These are phyloP conservation scores for Neurospora discreta DNA, from an alignment of 495 filamentous ascomycete species.

Conservation along the genomic window DNA sequence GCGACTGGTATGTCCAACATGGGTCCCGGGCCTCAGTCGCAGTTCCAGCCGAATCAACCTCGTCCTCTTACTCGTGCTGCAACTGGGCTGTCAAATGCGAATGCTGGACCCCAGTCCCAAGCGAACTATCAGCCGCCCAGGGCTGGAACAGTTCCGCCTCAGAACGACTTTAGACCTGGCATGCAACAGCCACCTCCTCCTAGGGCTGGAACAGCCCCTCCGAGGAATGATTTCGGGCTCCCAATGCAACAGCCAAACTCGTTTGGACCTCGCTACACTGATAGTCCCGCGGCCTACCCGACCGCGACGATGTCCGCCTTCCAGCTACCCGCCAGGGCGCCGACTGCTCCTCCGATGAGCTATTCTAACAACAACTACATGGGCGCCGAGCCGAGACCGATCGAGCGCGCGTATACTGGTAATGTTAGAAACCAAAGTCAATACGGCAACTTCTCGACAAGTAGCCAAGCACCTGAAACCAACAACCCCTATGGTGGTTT, in stretches of 20 bases:
- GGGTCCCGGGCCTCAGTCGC: conserved; percentile 21
- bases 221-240: conserved; percentile 4
- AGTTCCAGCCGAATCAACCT: background rate
- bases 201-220: background rate
- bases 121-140: background rate
- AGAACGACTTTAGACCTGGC: conserved; percentile 1
- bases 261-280: conserved; percentile 13
- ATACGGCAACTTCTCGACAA: background rate
- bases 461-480: conserved; percentile 1
- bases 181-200: conserved; percentile 5
- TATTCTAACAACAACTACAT: conserved; percentile 13
- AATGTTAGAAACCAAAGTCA: background rate
- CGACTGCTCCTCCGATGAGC: conserved; percentile 9
- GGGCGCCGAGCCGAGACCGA: conserved; percentile 12
- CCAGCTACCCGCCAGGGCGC: conserved; percentile 22
- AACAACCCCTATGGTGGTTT: conserved; percentile 3
- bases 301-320: conserved; percentile 23
- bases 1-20: conserved; percentile 43
- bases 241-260: conserved; percentile 12
- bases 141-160: conserved; percentile 5
- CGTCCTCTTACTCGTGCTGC: background rate
- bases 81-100: background rate
- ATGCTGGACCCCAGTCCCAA: background rate
- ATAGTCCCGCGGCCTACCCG: conserved; percentile 22
- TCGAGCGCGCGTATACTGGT: background rate